Conservation (phyloP, 192 early-diverging fungal genomes). For the Mortierella claussenii region DNA sequence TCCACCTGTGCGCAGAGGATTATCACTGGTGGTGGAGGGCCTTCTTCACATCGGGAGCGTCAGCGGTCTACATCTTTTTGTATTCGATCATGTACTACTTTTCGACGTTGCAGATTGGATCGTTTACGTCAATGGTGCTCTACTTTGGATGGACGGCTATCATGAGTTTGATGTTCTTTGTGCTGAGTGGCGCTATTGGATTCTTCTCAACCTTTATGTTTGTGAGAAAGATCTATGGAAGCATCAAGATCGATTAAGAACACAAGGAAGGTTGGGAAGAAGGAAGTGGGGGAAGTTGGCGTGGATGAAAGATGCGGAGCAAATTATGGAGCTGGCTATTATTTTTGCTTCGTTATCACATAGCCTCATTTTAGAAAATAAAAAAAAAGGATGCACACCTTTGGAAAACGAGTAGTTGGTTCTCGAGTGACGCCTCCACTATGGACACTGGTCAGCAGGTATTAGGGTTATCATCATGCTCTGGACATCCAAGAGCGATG, state of each 20-base stretch:
- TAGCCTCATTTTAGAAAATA: too few species aligned
- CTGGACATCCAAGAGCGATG: too few species aligned
- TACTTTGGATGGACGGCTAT: constrained; percentile 93
- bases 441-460: too few species aligned
- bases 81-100: constrained; percentile 92
- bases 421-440: too few species aligned
- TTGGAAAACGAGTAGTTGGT: too few species aligned
- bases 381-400: too few species aligned
- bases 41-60: constrained; percentile 88
- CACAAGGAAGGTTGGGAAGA: too few species aligned
- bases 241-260: constrained; percentile 84
- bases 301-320: too few species aligned
- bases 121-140: constrained; percentile 79
- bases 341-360: too few species aligned
- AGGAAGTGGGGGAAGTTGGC: too few species aligned
- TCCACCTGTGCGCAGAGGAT: constrained; percentile 87
- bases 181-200: constrained; percentile 82
- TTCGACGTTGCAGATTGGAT: constrained; percentile 79
- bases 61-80: constrained; percentile 86
- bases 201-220: constrained; percentile 83
- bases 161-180: constrained; percentile 79
- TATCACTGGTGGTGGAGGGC: constrained; percentile 92
- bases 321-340: too few species aligned
- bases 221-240: constrained; percentile 82
- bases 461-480: too few species aligned